Evolutionary conservation across 257 asterid species (phyloP).

Genomic region (Petunia axillaris): DNA sequence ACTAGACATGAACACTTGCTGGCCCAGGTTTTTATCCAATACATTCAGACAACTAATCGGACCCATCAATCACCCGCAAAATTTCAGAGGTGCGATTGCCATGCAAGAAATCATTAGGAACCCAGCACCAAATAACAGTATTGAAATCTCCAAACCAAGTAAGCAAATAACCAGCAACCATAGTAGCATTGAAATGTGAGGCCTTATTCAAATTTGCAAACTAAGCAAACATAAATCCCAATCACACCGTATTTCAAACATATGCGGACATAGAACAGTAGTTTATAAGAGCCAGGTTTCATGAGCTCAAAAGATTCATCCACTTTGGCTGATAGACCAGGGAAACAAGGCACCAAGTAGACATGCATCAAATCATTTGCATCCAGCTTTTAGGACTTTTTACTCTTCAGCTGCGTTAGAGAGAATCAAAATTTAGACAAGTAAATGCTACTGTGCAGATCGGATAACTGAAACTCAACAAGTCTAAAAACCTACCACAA

Average conservation of each 20-base stretch:
- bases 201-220: conserved; percentile 47
- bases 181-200: conserved; percentile 56
- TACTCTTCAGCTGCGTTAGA: conserved; percentile 47
- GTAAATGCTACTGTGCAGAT: not conserved
- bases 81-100: conserved; percentile 43
- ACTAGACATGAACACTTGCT: conserved; percentile 41
- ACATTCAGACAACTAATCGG: conserved; percentile 39
- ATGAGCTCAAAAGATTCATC: conserved; percentile 47
- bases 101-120: conserved; percentile 45
- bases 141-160: conserved; percentile 46
- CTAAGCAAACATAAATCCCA: conserved; percentile 55
- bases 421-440: not conserved
- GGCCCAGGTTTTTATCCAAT: conserved; percentile 33
- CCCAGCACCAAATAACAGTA: conserved; percentile 54
- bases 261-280: conserved; percentile 58
- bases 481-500: conserved; percentile 4
- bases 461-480: not conserved
- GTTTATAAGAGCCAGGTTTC: conserved; percentile 54
- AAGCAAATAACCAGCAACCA: conserved; percentile 71
- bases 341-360: conserved; percentile 34
- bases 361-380: conserved; percentile 35
- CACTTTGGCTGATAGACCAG: conserved; percentile 39
- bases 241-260: conserved; percentile 50
- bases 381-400: conserved; percentile 39
- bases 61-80: conserved; percentile 44